Base-by-base conservation (phyloP, 345 rosid species). In the Lumnitzera racemosa region DNA sequence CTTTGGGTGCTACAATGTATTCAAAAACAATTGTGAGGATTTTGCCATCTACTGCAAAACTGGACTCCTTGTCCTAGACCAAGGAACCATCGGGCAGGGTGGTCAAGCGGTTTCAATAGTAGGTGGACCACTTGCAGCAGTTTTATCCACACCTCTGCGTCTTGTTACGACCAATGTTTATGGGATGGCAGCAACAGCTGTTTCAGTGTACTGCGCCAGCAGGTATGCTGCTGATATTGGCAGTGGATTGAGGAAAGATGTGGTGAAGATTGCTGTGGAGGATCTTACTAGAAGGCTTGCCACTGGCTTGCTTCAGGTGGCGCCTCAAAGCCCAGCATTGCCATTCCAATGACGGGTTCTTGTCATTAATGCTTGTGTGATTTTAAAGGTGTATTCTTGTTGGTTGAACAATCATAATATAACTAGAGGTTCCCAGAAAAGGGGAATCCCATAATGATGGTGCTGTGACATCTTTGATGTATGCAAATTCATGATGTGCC, bases 11-110 rank as follows among this genome's bases (percentile, higher is more conserved):
- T 88, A 88, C 53, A 89, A 78, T 23, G 80, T 79, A 49, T 86
- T 88, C 73, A 88, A 87, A 72, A 90, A 90, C 76, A 90, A 83
- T 72, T 81, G 96, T 24, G 96, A 90, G 72, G 90, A 94, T 58
- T 86, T 87, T 11, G 77, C 99, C 0, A 83, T 87, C 49, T 87
- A 94, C 61, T 94, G 95, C 76, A 89, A 86, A 71, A 89, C 95
- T 0, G 96, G 95, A 13, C 76, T 87, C 24, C 82, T 90, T 12
- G 85, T 90, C 52, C 55, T 84, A 47, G 78, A 72, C 24, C 80
- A 84, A 62, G 67, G 74, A 53, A 68, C 83, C 51, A 76, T 86
- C 66, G 95, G 95, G 46, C 96, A 84, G 73, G 91, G 98, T 13
- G 96, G 98, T 55, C 98, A 87, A 56, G 86, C 94, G 0, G 85